A percentile compares a stretch with the other conserved stretches of the same genome.
Conservation (phyloP, 441 rosid genomes). For the Monsonia emarginata region DNA sequence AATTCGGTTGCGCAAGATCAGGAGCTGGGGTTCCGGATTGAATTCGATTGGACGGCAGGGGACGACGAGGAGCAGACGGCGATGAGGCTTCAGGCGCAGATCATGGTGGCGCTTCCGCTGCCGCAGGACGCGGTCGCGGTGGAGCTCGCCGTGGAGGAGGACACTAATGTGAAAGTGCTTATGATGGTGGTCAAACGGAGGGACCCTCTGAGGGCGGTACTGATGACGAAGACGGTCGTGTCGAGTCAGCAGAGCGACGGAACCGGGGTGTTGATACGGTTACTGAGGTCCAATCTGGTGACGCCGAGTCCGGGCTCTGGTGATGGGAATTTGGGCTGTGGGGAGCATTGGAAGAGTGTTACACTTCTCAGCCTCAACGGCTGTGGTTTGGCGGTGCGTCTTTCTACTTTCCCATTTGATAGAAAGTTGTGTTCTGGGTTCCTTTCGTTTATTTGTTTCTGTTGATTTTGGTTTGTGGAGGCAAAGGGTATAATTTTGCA, state of each 20-base stretch:
- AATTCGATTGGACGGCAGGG: slow-evolving; percentile 76
- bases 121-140: slow-evolving; percentile 71
- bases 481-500: too few species aligned
- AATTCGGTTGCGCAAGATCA: slow-evolving; percentile 33
- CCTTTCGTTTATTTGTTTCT: not conserved
- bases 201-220: slow-evolving; percentile 61
- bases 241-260: slow-evolving; percentile 87
- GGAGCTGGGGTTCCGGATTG: slow-evolving; percentile 58
- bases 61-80: slow-evolving; percentile 93
- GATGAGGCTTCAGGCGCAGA: slow-evolving; percentile 68
- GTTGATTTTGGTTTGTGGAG: not conserved
- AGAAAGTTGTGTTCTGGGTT: not conserved
- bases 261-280: slow-evolving; percentile 53
- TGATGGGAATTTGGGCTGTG: slow-evolving; percentile 30
- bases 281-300: slow-evolving; percentile 49
- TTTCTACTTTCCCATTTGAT: not conserved
- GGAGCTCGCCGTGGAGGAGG: slow-evolving; percentile 28
- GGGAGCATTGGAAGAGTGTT: slow-evolving; percentile 75
- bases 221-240: slow-evolving; percentile 53
- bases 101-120: slow-evolving; percentile 80
- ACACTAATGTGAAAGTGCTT: slow-evolving; percentile 36
- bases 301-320: slow-evolving; percentile 22
- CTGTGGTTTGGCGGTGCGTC: slow-evolving; percentile 60
- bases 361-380: slow-evolving; percentile 60
- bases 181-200: slow-evolving; percentile 76